Conservation (phyloP, 805 yeast genomes). For the Maudiozyma barnettii region DNA sequence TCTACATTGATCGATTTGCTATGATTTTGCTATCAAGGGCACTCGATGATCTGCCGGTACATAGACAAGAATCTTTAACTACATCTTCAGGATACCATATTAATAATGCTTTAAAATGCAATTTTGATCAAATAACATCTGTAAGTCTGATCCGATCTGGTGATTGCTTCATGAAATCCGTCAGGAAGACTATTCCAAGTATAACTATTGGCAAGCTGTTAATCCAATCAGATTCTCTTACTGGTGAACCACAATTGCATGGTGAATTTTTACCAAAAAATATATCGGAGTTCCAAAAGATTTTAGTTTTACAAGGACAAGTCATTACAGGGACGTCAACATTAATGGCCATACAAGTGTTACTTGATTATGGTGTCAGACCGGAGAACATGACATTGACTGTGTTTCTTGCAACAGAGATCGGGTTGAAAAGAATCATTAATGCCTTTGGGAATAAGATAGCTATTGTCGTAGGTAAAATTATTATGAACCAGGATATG, state of each 20-base stretch:
- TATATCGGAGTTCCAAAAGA: slow-evolving; percentile 29
- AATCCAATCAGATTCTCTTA: slow-evolving; percentile 76
- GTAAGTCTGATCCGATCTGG: slow-evolving; percentile 84
- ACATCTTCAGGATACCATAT: slow-evolving; percentile 35
- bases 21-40: slow-evolving; percentile 60
- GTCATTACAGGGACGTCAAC: slow-evolving; percentile 88
- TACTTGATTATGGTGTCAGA: slow-evolving; percentile 67
- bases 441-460: slow-evolving; percentile 62
- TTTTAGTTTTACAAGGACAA: slow-evolving; percentile 77
- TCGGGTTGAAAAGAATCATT: slow-evolving; percentile 62
- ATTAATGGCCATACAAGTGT: slow-evolving; percentile 85
- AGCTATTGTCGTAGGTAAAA: slow-evolving; percentile 56
- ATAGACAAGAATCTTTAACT: slow-evolving; percentile 30
- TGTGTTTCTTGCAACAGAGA: slow-evolving; percentile 65
- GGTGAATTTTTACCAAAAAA: slow-evolving; percentile 58
- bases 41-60: slow-evolving; percentile 41
- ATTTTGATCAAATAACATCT: slow-evolving; percentile 48
- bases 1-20: slow-evolving; percentile 79
- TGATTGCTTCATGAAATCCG: slow-evolving; percentile 77
- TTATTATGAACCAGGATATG: slow-evolving; percentile 40
- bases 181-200: slow-evolving; percentile 68
- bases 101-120: slow-evolving; percentile 22
- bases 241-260: slow-evolving; percentile 93
- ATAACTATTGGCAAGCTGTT: slow-evolving; percentile 73
- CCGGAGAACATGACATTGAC: slow-evolving; percentile 57